Percentiles rank a stretch among this genome's conserved stretches.
Evolutionary conservation across 2,329 filamentous ascomycete genomes (phyloP).

Genomic region (Colletotrichum neosansevieriae): DNA sequence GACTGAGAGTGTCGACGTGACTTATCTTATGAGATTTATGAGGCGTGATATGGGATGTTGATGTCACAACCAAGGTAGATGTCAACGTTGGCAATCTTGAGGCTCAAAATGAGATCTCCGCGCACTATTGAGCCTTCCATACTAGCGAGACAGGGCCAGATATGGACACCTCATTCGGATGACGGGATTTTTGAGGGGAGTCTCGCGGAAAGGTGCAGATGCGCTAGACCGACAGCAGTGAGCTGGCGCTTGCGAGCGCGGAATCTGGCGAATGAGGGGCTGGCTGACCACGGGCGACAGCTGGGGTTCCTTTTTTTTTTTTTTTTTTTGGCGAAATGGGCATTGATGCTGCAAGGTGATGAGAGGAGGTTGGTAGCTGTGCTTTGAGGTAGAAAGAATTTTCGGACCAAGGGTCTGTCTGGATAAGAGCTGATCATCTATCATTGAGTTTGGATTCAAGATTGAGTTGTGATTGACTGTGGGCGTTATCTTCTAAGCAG

Average conservation of each 20-base stretch:
- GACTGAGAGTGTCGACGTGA: no score
- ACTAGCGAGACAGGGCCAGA: constrained; percentile 9
- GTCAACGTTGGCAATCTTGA: constrained; percentile 8
- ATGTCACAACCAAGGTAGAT: background rate
- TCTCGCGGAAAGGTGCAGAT: background rate
- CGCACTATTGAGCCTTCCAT: background rate
- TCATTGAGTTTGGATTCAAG: no score
- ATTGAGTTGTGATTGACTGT: no score
- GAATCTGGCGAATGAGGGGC: constrained; percentile 18
- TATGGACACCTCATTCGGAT: background rate
- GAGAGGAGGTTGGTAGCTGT: background rate
- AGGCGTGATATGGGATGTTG: background rate
- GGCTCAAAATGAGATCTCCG: constrained; percentile 16
- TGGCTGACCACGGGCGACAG: constrained; percentile 10
- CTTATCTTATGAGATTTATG: background rate
- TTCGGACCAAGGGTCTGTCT: no score
- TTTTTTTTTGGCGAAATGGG: background rate
- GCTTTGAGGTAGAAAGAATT: background rate
- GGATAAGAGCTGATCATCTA: no score
- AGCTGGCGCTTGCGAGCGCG: constrained; percentile 17
- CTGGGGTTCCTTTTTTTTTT: constrained; percentile 4
- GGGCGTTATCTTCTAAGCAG: no score
- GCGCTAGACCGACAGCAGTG: constrained; percentile 5
- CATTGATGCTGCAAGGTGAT: no score
- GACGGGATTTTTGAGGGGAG: no score